Evolutionary conservation across 176 grass and related monocot genomes (phyloP).

Genomic region (bread wheat (Triticum aestivum)): DNA sequence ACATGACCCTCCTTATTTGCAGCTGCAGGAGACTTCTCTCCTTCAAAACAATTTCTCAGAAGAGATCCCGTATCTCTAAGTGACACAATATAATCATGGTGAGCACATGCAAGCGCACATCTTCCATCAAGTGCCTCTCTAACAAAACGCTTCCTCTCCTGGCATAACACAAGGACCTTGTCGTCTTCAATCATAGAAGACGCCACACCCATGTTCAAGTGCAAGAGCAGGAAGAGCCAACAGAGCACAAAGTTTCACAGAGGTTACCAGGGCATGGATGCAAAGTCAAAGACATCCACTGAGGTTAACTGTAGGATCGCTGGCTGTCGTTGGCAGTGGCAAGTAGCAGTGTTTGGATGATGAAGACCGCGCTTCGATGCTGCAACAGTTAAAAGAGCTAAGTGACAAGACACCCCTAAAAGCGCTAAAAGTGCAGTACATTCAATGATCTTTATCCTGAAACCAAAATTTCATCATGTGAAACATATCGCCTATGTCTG

Average conservation of each 20-base stretch:
- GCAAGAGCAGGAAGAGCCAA: neutral
- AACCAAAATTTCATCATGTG: neutral
- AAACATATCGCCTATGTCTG: no score
- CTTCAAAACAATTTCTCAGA: constrained; percentile 51
- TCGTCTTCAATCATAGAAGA: constrained; percentile 8
- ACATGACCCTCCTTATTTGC: constrained; percentile 30
- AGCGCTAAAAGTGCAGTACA: neutral
- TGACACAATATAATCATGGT: constrained; percentile 52
- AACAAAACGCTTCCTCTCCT: constrained; percentile 59
- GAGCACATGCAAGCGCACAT: constrained; percentile 49
- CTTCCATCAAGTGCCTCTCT: constrained; percentile 63
- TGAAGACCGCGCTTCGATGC: neutral
- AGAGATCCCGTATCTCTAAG: constrained; percentile 51
- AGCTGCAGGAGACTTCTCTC: constrained; percentile 16
- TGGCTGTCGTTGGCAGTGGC: neutral
- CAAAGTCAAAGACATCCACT: neutral
- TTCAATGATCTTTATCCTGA: neutral
- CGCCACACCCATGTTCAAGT: neutral
- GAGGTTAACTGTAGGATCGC: neutral
- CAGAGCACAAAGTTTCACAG: neutral
- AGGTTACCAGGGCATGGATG: neutral
- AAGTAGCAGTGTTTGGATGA: neutral
- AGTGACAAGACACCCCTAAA: neutral
- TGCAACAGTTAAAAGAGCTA: neutral
- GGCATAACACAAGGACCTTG: constrained; percentile 49